Evolutionary conservation across 352 stramenopile genomes (phyloP), one percentile per base, ranked within the genome.

Genomic region (Thraustochytrium sp.): DNA sequence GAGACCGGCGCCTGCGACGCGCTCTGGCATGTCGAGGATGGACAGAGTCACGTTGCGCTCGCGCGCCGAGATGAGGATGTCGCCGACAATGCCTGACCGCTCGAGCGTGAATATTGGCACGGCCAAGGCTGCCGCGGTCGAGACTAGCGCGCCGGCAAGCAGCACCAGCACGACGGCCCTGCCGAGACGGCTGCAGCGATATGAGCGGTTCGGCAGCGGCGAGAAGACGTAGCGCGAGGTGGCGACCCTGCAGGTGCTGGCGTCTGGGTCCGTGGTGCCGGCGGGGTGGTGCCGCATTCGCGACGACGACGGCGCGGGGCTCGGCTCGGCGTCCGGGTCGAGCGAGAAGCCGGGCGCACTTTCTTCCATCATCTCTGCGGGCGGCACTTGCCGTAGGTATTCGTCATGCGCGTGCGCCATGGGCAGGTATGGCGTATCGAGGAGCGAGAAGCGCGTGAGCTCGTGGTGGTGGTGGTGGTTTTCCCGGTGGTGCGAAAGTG

Each of bases 221-320:
- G 62, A 51, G 26, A 75, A 75, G 2, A 75, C 13, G 31, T 75
- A n/a, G n/a, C n/a, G n/a, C n/a, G n/a, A n/a, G n/a, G n/a, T n/a
- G n/a, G n/a, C n/a, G n/a, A n/a, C n/a, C n/a, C n/a, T n/a, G n/a
- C n/a, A n/a, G 62, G n/a, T 75, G 8, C 2, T 54, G 62, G 44
- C 36, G 5, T 63, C 54, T n/a, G 54, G 54, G 34, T n/a, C 23
- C 8, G 8, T n/a, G 23, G 5, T 63, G 8, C 8, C 54, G 26
- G 8, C 54, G 42, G 5, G 42, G 5, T 5, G 42, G 42, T 16
- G 42, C 5, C 42, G 42, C 42, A 49, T 49, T 49, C 42, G 42
- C 16, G 42, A 5, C 5, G 5, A 5, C 16, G 5, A 16, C 16
- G 42, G 5, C 16, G 42, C 42, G 42, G 42, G 5, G 42, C 42